Percentiles rank a stretch among this genome's conserved stretches.
These are phyloP conservation scores for Botryotinia globosa DNA, from an alignment of 2,329 filamentous ascomycete species.

Conservation along the genomic window DNA sequence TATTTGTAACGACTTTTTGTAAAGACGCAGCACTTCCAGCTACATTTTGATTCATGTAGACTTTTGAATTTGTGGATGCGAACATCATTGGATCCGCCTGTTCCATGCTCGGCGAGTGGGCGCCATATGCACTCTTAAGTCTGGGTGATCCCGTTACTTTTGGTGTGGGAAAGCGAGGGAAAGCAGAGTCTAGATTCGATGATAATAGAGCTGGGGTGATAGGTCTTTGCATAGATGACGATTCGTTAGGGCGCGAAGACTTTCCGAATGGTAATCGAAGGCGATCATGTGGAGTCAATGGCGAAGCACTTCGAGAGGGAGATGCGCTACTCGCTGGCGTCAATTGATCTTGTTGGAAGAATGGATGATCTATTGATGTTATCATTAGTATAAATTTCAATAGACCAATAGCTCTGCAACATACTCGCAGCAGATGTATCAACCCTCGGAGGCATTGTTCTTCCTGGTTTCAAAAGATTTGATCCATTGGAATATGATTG, in stretches of 20 bases:
- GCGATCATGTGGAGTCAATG: constrained; percentile 53
- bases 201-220: constrained; percentile 45
- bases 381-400: constrained; percentile 9
- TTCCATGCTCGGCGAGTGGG: constrained; percentile 23
- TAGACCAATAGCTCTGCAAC: constrained; percentile 27
- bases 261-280: constrained; percentile 42
- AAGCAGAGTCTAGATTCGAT: constrained; percentile 50
- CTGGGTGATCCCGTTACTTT: constrained; percentile 31
- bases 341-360: constrained; percentile 54
- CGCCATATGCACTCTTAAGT: constrained; percentile 24
- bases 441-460: constrained; percentile 46
- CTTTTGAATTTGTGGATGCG: constrained; percentile 29
- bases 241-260: constrained; percentile 39
- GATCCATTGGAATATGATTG: constrained; percentile 29
- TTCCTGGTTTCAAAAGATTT: constrained; percentile 40
- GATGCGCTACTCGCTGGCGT: constrained; percentile 60
- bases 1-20: constrained; percentile 62
- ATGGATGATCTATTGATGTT: constrained; percentile 49
- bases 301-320: constrained; percentile 61
- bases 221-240: constrained; percentile 41
- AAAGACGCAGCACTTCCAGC: constrained; percentile 48
- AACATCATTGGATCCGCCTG: constrained; percentile 45
- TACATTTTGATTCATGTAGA: constrained; percentile 46
- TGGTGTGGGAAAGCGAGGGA: constrained; percentile 51
- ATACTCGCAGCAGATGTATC: constrained; percentile 55